These are phyloP conservation scores for Pichia sp. DNA, from an alignment of 1,139 yeast species.

Conservation along the genomic window DNA sequence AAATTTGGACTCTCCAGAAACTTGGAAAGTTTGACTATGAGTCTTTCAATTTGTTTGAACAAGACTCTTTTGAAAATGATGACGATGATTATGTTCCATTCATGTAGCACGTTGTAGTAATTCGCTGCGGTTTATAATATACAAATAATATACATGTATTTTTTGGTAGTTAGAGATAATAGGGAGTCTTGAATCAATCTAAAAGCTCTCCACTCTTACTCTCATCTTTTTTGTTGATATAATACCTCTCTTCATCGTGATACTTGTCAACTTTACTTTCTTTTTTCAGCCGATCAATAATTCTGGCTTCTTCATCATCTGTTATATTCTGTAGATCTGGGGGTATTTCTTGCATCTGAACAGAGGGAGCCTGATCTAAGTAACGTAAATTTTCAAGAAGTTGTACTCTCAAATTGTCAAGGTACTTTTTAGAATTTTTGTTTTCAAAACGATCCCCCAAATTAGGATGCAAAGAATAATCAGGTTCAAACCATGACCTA, in stretches of 20 bases:
- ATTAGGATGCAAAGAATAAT: constrained; percentile 81
- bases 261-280: constrained; percentile 37
- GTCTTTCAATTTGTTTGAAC: constrained; percentile 24
- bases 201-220: constrained; percentile 30
- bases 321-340: constrained; percentile 71
- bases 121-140: neutral
- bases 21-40: constrained; percentile 39
- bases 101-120: constrained; percentile 13
- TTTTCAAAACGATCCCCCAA: constrained; percentile 85
- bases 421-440: constrained; percentile 74
- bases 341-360: constrained; percentile 83
- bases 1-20: constrained; percentile 37
- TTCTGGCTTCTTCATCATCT: constrained; percentile 48
- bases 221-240: constrained; percentile 34
- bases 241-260: constrained; percentile 33
- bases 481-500: constrained; percentile 87
- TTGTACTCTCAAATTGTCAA: constrained; percentile 71
- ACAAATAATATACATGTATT: neutral
- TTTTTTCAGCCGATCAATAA: constrained; percentile 42
- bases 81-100: constrained; percentile 30
- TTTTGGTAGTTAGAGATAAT: too few relatives aligned
- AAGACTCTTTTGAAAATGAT: constrained; percentile 17
- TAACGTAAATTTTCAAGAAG: constrained; percentile 77
- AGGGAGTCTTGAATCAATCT: constrained; percentile 13
- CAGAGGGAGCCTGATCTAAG: constrained; percentile 89